Evolutionary conservation across 148 eudicot genomes (phyloP), one percentile per base, ranked within the genome.

Genomic region (Silene latifolia): DNA sequence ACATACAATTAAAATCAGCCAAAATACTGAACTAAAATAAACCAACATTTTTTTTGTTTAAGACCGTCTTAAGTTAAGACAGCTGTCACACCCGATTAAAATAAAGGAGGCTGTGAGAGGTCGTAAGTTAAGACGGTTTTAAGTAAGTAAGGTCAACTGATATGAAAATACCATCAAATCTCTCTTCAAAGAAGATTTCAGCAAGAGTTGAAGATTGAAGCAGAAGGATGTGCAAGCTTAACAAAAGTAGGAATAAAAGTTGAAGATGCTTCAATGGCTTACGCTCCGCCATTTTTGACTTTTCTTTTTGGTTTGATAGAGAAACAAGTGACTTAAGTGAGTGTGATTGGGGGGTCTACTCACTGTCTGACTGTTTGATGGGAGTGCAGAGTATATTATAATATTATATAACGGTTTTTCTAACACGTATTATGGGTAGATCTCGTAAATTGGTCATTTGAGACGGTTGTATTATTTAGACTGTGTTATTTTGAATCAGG

Each of bases 131-230:
- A 39, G 44, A 39, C 44, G 44, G 44, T 39, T 39, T 39, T 39
- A 32, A 32, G 35, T 4, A 32, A 32, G 35, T 4, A 32, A 39
- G 44, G 6, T 7, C 44, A 7, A 39, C 8, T 39, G 44, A 17
- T 18, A 8, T 8, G 18, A 1, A 51, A 20, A 58, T 86, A 88
- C 89, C 89, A 53, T 88, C 89, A 76, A 88, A 88, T 53, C 70
- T 75, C 42, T 88, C 91, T 80, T 88, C 89, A 66, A 88, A 88
- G 77, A 88, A 71, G 47, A 88, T 74, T 63, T 84, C 87, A 39
- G 84, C 82, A 17, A 63, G 66, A 35, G 80, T 53, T 14, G 83
- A 79, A 32, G 69, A 80, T 12, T 27, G 75, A 7, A 74, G 57
- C 66, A 71, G 59, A 23, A 42, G 67, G 32, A 63, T 76, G 5